Evolutionary conservation across 768 basidiomycete species (phyloP).

Genomic region (Solioccasus polychromus): DNA sequence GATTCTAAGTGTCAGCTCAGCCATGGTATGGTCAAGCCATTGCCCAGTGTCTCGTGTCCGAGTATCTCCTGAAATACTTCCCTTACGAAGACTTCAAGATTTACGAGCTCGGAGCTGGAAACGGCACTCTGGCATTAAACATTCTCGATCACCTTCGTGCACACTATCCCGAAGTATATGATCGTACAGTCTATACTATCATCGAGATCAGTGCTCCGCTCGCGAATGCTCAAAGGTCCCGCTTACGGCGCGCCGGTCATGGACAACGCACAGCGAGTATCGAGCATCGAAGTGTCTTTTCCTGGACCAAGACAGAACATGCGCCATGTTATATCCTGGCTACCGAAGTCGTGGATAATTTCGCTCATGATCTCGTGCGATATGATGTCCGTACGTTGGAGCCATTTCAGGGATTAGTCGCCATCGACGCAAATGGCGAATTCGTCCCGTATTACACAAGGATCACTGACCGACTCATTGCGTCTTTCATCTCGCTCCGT

Average conservation of each 20-base stretch:
- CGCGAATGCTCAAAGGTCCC: constrained; percentile 65
- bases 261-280: constrained; percentile 52
- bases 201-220: constrained; percentile 90
- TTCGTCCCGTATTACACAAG: constrained; percentile 81
- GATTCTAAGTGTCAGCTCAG: constrained; percentile 39
- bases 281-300: constrained; percentile 78
- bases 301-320: constrained; percentile 71
- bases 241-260: constrained; percentile 46
- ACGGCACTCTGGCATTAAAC: constrained; percentile 90
- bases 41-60: constrained; percentile 82
- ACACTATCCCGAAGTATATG: constrained; percentile 88
- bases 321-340: constrained; percentile 92
- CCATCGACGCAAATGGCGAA: constrained; percentile 76
- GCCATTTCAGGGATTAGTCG: constrained; percentile 82
- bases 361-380: constrained; percentile 92
- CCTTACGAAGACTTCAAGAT: constrained; percentile 95
- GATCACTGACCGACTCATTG: constrained; percentile 81
- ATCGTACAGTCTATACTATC: constrained; percentile 88
- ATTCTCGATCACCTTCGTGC: constrained; percentile 78
- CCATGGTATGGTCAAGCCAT: constrained; percentile 94
- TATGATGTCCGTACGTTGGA: constrained; percentile 78
- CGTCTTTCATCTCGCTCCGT: constrained; percentile 72
- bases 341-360: constrained; percentile 98
- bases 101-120: constrained; percentile 98
- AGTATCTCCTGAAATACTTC: constrained; percentile 92